phyloP scores from a whole-genome alignment of 2,329 filamentous ascomycete species.

The Zasmidium angulare region DNA sequence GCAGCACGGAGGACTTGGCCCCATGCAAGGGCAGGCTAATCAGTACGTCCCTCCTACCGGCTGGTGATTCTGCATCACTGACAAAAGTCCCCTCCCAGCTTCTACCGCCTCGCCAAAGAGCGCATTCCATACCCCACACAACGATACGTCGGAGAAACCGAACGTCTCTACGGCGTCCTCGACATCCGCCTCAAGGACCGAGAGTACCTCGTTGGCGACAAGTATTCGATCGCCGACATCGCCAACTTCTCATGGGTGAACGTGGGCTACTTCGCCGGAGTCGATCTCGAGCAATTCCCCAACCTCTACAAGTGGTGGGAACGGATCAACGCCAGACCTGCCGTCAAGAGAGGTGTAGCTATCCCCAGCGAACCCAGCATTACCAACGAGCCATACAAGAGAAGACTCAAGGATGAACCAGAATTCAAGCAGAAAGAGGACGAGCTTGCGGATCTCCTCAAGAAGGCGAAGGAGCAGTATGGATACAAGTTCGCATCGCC shows the following conservation, averaged over 20 bases:
- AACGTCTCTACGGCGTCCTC: slow-evolving; percentile 47
- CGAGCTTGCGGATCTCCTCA: slow-evolving; percentile 36
- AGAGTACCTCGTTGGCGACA: slow-evolving; percentile 48
- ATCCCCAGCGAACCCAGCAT: slow-evolving; percentile 40
- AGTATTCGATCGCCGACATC: slow-evolving; percentile 49
- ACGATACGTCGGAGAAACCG: slow-evolving; percentile 49
- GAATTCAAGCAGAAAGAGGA: slow-evolving; percentile 51
- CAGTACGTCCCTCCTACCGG: slow-evolving; percentile 18
- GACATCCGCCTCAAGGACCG: slow-evolving; percentile 42
- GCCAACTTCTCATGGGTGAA: slow-evolving; percentile 48
- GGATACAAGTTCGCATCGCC: slow-evolving; percentile 43
- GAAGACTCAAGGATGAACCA: slow-evolving; percentile 47
- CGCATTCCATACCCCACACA: slow-evolving; percentile 47
- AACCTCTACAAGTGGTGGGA: slow-evolving; percentile 48
- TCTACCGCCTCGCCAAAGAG: slow-evolving; percentile 44
- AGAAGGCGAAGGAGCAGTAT: slow-evolving; percentile 47
- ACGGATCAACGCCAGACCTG: slow-evolving; percentile 41
- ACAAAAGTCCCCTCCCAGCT: slow-evolving; percentile 21
- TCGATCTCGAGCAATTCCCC: slow-evolving; percentile 44
- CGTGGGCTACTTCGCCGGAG: slow-evolving; percentile 40
- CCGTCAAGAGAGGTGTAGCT: slow-evolving; percentile 41
- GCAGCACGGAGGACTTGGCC: slow-evolving; percentile 42
- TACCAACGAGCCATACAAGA: slow-evolving; percentile 43
- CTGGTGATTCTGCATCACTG: not conserved
- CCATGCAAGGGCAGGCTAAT: slow-evolving; percentile 42